Base-by-base conservation (phyloP, 345 rosid genomes). In the Ricinus communis region DNA sequence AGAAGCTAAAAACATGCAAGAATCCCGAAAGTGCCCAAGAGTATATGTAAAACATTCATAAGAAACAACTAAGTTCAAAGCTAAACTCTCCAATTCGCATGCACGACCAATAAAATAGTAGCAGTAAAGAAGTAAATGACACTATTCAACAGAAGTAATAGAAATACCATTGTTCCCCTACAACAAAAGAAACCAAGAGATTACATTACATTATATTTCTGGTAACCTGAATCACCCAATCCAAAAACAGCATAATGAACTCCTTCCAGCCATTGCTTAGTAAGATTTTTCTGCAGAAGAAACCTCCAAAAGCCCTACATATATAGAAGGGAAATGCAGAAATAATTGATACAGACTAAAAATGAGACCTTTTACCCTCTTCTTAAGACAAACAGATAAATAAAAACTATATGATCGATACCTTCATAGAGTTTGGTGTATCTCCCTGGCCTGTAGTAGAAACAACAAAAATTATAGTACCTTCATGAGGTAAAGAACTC, bases 381-480 rank as follows among this genome's bases (percentile, higher is more conserved):
- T 24, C 69, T 58, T 62, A 65, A 61, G 66, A 33, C 13, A 43
- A 73, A 74, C 51, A 46, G 28, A 33, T 6, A 40, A 68, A 11
- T 21, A 13, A 47, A 53, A 61, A 56, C 38, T 57, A 5, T 16
- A 61, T 16, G 12, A 40, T 18, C 2, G 71, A 60, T 60, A 89
- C 96, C 93, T 89, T 90, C 82, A 94, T 86, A 63, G 93, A 79
- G 81, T 94, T 93, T 4, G 99, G 97, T n/a, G 87, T 41, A 78
- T 89, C 99, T 71, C 97, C 97, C 83, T 94, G 99, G 65, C 97
- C 97, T 21, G 99, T 92, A 68, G 99, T 94, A 50, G 98, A 91
- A 65, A 82, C 97, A 61, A 90, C 91, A 83, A 94, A 91, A 70
- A 94, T 80, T 71, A 85, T 85, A 60, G 79, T 69, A 47, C 84